phyloP scores from a whole-genome alignment of 2,329 filamentous ascomycete genomes.

The Aspergillus sp. region DNA sequence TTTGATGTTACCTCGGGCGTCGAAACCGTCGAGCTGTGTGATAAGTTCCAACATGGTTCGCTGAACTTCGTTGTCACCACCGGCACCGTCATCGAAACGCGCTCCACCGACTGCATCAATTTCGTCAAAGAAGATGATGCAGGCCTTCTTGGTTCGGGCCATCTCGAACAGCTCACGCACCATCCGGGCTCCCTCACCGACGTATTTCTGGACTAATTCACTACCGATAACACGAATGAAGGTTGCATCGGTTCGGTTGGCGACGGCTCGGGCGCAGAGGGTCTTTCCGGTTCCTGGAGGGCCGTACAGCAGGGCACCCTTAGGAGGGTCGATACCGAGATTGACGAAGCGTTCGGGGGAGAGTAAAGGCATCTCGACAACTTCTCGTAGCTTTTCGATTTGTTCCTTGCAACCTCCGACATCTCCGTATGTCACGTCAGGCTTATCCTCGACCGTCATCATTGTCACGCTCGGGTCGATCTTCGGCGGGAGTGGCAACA shows the following conservation, averaged over 20 bases:
- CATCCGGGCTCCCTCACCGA: slow-evolving; percentile 97
- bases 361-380: slow-evolving; percentile 96
- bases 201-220: slow-evolving; percentile 98
- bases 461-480: slow-evolving; percentile 99
- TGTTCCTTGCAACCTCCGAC: slow-evolving; percentile 99
- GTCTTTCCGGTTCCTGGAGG: slow-evolving; percentile 99
- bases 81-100: slow-evolving; percentile 94
- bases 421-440: slow-evolving; percentile 97
- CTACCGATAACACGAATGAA: slow-evolving; percentile 99
- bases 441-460: slow-evolving; percentile 99
- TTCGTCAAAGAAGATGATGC: slow-evolving; percentile 99
- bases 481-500: slow-evolving; percentile 93
- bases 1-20: slow-evolving; percentile 96
- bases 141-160: slow-evolving; percentile 98
- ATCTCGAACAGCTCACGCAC: slow-evolving; percentile 98
- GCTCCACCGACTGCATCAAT: slow-evolving; percentile 95
- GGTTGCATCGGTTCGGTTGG: slow-evolving; percentile 96
- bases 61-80: slow-evolving; percentile 97
- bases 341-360: slow-evolving; percentile 97
- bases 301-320: slow-evolving; percentile 94
- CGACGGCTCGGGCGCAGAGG: slow-evolving; percentile 93
- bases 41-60: slow-evolving; percentile 98
- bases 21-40: slow-evolving; percentile 95
- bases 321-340: slow-evolving; percentile 97
- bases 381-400: slow-evolving; percentile 97